Evolutionary conservation across 768 basidiomycete genomes (phyloP).

Genomic region (Rhodotorula graminis): DNA sequence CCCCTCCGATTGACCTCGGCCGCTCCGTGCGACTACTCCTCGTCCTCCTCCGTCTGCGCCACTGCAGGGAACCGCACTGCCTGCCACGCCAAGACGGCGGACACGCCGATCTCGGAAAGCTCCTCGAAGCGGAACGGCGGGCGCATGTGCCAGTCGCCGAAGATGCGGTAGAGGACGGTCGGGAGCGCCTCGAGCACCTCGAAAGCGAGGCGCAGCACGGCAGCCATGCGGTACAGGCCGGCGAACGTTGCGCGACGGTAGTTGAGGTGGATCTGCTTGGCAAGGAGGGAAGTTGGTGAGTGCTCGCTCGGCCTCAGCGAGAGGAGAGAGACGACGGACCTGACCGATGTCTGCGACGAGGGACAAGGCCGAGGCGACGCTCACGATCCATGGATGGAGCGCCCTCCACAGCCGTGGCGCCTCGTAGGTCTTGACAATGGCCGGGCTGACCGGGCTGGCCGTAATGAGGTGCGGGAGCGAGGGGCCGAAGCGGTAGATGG

Average conservation of each 20-base stretch:
- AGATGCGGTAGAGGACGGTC: not conserved
- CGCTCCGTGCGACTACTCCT: no score
- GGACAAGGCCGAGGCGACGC: not conserved
- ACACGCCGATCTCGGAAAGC: accelerated
- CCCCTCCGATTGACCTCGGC: no score
- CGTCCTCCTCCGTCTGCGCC: not conserved
- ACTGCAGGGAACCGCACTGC: not conserved
- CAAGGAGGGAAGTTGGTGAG: not conserved
- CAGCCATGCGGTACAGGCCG: not conserved
- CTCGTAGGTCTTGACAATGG: not conserved
- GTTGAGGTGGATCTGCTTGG: not conserved
- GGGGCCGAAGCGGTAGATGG: not conserved
- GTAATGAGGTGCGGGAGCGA: not conserved
- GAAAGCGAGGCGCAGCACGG: not conserved
- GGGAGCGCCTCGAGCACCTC: not conserved
- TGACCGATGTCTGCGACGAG: not conserved
- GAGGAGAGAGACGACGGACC: not conserved
- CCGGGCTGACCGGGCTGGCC: no score
- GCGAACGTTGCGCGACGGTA: not conserved
- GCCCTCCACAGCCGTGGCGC: no score
- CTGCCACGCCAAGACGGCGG: not conserved
- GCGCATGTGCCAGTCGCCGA: not conserved
- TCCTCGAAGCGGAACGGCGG: not conserved
- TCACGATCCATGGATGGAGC: not conserved
- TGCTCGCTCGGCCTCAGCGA: no score